Base-by-base conservation (phyloP, 352 stramenopile species). In the Phytophthora sp. region DNA sequence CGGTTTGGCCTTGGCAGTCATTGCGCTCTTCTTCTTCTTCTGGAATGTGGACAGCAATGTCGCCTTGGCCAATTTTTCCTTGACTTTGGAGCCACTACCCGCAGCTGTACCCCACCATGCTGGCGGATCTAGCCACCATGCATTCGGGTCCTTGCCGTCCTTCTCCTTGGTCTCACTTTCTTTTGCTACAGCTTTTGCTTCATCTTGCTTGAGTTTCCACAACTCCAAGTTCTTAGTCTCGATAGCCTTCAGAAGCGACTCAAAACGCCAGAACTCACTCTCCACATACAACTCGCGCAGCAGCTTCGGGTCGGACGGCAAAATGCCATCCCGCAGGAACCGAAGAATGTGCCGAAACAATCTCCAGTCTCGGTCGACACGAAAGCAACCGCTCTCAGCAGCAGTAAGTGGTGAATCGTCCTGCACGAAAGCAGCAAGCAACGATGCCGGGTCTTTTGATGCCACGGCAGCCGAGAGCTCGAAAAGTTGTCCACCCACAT, bases 211-310 rank as follows among this genome's bases (percentile, higher is more conserved):
- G 35, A 71, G 52, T 43, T 87, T 73, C 57, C 87, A 76, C 32
- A 89, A 18, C 44, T 86, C 72, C 66, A 84, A 72, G 55, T 92
- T 92, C 58, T 81, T 83, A 26, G 76, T 57, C 62, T 94, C 87
- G 41, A 95, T 93, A 2, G 83, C 84, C 26, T 82, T 82, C 34
- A 84, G 79, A 7, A 95, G 57, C 42, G 87, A 88, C 39, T 88
- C 79, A 18, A 95, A 77, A 46, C 85, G 89, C 84, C 83, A 95
- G 67, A 92, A 95, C 44, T 92, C 85, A 58, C 79, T 87, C 62
- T 94, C 84, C 4, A 88, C 64, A 51, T 95, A 95, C 54, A 92
- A 64, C 27, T 75, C 74, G 1, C 77, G 75, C 34, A 94, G 66
- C 0, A 94, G 49, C 51, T 88, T 90, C 26, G 78, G 67, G 53